These are phyloP conservation scores for Phytophthora fragariaefolia DNA, from an alignment of 352 stramenopile genomes.

Conservation along the genomic window DNA sequence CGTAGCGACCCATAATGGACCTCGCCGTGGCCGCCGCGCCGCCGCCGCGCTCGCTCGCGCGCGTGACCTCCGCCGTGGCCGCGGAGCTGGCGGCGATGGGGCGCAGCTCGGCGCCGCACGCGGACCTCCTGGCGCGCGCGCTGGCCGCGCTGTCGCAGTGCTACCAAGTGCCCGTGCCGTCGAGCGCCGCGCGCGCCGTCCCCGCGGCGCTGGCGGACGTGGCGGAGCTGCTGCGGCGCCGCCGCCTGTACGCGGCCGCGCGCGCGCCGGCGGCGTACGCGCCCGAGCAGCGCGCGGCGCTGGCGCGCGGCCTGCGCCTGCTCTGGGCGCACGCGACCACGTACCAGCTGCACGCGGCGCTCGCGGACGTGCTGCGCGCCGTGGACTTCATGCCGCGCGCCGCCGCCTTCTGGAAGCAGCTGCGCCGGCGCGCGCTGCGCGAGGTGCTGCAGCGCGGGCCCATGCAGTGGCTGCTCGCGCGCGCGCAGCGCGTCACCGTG, in stretches of 20 bases:
- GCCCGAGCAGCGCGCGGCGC: slow-evolving; percentile 30
- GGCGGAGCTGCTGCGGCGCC: slow-evolving; percentile 46
- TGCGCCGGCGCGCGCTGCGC: slow-evolving; percentile 52
- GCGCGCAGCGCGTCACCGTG: slow-evolving; percentile 58
- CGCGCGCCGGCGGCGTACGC: slow-evolving; percentile 23
- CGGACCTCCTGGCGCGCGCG: slow-evolving; percentile 43
- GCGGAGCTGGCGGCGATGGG: slow-evolving; percentile 33
- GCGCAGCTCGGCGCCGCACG: slow-evolving; percentile 29
- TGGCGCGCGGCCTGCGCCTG: slow-evolving; percentile 47
- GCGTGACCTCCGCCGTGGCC: slow-evolving; percentile 33
- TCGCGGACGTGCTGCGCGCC: slow-evolving; percentile 63
- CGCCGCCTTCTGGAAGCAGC: slow-evolving; percentile 72
- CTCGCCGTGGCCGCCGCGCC: slow-evolving; percentile 8
- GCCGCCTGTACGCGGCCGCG: slow-evolving; percentile 43
- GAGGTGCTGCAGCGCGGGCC: slow-evolving; percentile 61
- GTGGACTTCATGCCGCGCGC: slow-evolving; percentile 79
- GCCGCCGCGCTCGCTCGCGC: slow-evolving; percentile 28
- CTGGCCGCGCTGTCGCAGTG: slow-evolving; percentile 52
- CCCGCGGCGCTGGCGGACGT: slow-evolving; percentile 48
- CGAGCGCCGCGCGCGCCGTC: slow-evolving; percentile 41
- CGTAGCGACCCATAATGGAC: slow-evolving; percentile 37
- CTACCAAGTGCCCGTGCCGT: slow-evolving; percentile 56
- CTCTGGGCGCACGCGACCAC: slow-evolving; percentile 71
- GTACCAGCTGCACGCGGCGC: slow-evolving; percentile 63
- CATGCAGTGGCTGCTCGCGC: slow-evolving; percentile 69